Base-by-base conservation (phyloP, 2,329 filamentous ascomycete species). In the Colletotrichum sp. region DNA sequence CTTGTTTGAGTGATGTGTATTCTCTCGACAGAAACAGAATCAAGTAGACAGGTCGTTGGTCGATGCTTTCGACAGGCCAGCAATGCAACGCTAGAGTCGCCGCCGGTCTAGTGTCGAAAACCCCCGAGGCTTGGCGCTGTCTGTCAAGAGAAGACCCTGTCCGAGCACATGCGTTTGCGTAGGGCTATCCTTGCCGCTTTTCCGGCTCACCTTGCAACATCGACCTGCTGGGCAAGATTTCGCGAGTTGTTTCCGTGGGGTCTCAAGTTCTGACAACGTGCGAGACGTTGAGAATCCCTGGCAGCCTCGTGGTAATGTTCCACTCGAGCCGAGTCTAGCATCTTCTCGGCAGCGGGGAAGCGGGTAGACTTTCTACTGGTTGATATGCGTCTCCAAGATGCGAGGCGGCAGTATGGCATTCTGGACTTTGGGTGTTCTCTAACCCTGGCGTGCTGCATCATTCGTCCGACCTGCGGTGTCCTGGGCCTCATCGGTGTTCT, bases 381-480 rank as follows among this genome's bases (percentile, higher is more conserved):
- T n/a, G 30, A 26, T 56, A 15, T 65, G 24, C 16, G 24, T 30
- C 26, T 26, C 13, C 24, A 58, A 16, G 8, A 58, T 28, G 55
- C 9, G 24, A 58, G 26, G 55, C 55, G 16, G 55, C n/a, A 58
- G 15, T 26, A 16, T 30, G 55, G 43, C 3, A 21, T 52, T 28
- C 8, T 58, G 24, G 43, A 10, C 24, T 26, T 30, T 26, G 24
- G 16, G 24, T 26, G 28, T 16, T 28, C 9, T 38, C 7, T 15
- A 30, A n/a, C n/a, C 12, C 15, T 38, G 21, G 32, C 28, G 18
- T 4, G 13, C 32, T 38, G n/a, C 34, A 30, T 26, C 10, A 43
- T 64, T 72, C 69, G 64, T 73, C 64, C n/a, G 70, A 73, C 43
- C 28, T 75, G 70, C 64, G 73, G 64, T 34, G 69, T 64, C 64